Percentiles rank a stretch among this genome's conserved stretches.
These are phyloP conservation scores for Vachellia pachyceras DNA, from an alignment of 306 rosid species.

Conservation along the genomic window DNA sequence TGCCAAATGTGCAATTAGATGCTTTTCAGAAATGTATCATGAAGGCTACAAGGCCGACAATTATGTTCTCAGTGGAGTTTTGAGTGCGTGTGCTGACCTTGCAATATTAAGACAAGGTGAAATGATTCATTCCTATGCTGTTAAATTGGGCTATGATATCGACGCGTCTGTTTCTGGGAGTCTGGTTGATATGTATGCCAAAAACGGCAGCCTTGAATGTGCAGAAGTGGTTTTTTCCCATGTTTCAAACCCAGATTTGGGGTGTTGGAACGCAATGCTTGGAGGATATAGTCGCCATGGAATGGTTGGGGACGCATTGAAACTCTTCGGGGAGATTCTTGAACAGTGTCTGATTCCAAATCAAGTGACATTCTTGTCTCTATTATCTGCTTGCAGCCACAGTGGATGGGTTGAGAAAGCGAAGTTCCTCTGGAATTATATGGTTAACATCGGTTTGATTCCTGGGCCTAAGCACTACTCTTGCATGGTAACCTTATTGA, in stretches of 20 bases:
- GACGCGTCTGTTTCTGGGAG: constrained; percentile 82
- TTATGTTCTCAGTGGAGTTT: constrained; percentile 72
- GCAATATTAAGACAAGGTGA: constrained; percentile 80
- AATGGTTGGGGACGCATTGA: constrained; percentile 66
- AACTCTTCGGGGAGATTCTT: constrained; percentile 56
- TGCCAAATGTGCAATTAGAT: constrained; percentile 57
- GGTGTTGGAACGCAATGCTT: constrained; percentile 90
- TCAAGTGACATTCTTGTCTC: constrained; percentile 76
- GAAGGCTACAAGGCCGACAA: constrained; percentile 59
- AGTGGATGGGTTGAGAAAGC: constrained; percentile 62
- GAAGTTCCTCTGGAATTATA: constrained; percentile 64
- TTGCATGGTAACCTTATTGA: constrained; percentile 80
- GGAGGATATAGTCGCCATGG: constrained; percentile 93
- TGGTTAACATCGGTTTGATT: constrained; percentile 56
- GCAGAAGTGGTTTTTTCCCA: constrained; percentile 62
- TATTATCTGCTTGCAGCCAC: constrained; percentile 82
- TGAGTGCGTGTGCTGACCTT: constrained; percentile 78
- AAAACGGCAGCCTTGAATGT: constrained; percentile 71
- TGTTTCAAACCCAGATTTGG: constrained; percentile 68
- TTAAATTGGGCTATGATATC: constrained; percentile 63
- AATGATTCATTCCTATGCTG: constrained; percentile 69
- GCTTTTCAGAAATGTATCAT: constrained; percentile 62
- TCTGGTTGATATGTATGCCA: constrained; percentile 83
- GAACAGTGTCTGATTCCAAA: constrained; percentile 65
- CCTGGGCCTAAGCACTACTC: constrained; percentile 88